Base-by-base conservation (phyloP, 2,329 filamentous ascomycete species). In the Colletotrichum sp. region DNA sequence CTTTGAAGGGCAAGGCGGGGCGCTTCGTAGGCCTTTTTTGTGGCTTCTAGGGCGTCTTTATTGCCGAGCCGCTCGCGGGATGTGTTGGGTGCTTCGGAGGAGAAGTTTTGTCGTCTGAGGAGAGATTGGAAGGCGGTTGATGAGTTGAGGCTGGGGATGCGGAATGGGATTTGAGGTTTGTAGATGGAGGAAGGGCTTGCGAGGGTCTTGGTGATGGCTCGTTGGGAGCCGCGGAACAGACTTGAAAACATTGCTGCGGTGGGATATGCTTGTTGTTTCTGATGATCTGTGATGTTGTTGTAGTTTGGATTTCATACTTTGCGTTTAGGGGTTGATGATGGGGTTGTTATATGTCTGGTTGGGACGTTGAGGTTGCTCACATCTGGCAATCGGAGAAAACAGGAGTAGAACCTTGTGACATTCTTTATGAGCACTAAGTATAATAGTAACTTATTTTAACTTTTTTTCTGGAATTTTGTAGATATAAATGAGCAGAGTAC, bases 161-260 rank as follows among this genome's bases (percentile, higher is more conserved):
- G 44, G 44, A 10, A 21, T 3, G 6, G 44, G n/a, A 49, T 0
- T 13, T 13, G 44, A 4, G n/a, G 44, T 49, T 4, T 49, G n/a
- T 21, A 21, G n/a, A 13, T 21, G 10, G n/a, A 21, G 0, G n/a
- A 0, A 1, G 1, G 44, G 44, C 10, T 21, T 0, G 44, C 13
- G 44, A 49, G 1, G n/a, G 44, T 13, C 1, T 21, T 49, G 44
- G 10, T 7, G 6, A 49, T 49, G 44, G 3, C 39, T 49, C 18
- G 5, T 6, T 21, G 39, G 39, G 39, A 21, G 18, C 39, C 18
- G 18, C 39, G 39, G 39, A 49, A 2, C 3, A 49, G 0, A 0
- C 0, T 49, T 49, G 39, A 4, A 49, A 21, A 12, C 39, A 49
- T 49, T 12, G 6, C 2, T 7, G 9, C 1, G 18, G 18, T 12